These are phyloP conservation scores for Podospora sp. DNA, from an alignment of 495 filamentous ascomycete species.

Conservation along the genomic window DNA sequence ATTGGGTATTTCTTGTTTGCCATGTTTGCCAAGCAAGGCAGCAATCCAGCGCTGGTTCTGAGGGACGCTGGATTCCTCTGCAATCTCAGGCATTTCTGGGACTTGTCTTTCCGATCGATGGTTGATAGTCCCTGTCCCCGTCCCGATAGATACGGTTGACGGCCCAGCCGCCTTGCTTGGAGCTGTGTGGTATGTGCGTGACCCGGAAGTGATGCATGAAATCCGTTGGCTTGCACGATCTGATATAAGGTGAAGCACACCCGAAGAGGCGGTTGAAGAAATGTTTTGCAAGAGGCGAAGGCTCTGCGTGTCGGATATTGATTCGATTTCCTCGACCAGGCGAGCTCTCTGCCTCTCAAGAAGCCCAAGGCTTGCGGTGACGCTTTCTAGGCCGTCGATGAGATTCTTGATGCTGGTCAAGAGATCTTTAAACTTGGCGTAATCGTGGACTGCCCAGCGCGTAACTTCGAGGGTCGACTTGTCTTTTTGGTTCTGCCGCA, in stretches of 20 bases:
- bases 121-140: background rate
- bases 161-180: background rate
- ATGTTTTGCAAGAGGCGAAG: constrained; percentile 19
- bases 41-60: constrained; percentile 17
- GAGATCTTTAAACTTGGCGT: constrained; percentile 25
- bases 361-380: constrained; percentile 23
- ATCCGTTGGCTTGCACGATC: constrained; percentile 1
- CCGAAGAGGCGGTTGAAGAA: background rate
- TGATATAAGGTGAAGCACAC: background rate
- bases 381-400: constrained; percentile 30
- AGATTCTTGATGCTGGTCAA: constrained; percentile 27
- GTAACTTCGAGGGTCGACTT: constrained; percentile 25
- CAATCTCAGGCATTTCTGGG: background rate
- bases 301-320: constrained; percentile 13
- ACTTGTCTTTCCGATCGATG: background rate
- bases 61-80: constrained; percentile 2
- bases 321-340: constrained; percentile 9
- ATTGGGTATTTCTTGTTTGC: background rate
- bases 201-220: background rate
- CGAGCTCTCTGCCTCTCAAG: constrained; percentile 5
- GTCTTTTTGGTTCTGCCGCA: constrained; percentile 25
- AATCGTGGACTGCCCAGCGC: constrained; percentile 29
- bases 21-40: background rate
- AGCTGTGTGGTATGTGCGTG: constrained; percentile 1
- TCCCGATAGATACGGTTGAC: background rate